Percentiles rank a stretch among this genome's conserved stretches.
phyloP scores from a whole-genome alignment of 1,284 basidiomycete genomes.

The Ustilago hordei region DNA sequence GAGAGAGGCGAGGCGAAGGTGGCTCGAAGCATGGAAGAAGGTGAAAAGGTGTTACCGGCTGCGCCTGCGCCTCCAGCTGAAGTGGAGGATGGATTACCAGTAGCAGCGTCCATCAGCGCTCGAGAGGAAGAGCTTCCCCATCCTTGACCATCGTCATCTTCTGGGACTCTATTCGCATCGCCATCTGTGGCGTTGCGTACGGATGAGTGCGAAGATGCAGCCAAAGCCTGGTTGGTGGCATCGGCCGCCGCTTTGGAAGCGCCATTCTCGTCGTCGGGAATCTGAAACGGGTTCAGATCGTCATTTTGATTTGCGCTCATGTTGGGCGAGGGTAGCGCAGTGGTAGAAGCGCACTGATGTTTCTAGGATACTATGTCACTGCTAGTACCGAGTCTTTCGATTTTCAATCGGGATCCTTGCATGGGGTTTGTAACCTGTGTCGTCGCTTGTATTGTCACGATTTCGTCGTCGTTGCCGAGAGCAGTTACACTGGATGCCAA shows the following conservation, averaged over 20 bases:
- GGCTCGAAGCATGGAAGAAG: constrained; percentile 18
- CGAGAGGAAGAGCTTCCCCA: constrained; percentile 41
- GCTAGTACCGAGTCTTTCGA: no score
- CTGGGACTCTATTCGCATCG: constrained; percentile 9
- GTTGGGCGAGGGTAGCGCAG: constrained; percentile 3
- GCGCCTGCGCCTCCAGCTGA: not conserved
- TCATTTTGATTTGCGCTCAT: constrained; percentile 32
- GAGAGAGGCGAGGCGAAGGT: constrained; percentile 44
- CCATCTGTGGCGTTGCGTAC: not conserved
- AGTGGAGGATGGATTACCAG: constrained; percentile 3
- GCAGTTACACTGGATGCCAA: no score
- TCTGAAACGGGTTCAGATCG: constrained; percentile 51
- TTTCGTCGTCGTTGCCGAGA: no score
- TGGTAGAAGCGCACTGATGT: not conserved
- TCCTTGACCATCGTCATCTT: constrained; percentile 41
- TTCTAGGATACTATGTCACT: no score
- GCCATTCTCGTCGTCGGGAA: constrained; percentile 38
- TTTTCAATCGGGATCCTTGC: no score
- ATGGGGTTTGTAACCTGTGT: no score
- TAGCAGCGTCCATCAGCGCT: constrained; percentile 19
- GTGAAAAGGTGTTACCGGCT: constrained; percentile 11
- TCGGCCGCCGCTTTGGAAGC: constrained; percentile 15
- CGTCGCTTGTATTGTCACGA: no score
- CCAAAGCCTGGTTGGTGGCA: constrained; percentile 11
- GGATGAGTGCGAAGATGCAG: constrained; percentile 27